Evolutionary conservation across 331 rosid species (phyloP), one percentile per base, ranked within the genome.

Genomic region (Arachis monticola): DNA sequence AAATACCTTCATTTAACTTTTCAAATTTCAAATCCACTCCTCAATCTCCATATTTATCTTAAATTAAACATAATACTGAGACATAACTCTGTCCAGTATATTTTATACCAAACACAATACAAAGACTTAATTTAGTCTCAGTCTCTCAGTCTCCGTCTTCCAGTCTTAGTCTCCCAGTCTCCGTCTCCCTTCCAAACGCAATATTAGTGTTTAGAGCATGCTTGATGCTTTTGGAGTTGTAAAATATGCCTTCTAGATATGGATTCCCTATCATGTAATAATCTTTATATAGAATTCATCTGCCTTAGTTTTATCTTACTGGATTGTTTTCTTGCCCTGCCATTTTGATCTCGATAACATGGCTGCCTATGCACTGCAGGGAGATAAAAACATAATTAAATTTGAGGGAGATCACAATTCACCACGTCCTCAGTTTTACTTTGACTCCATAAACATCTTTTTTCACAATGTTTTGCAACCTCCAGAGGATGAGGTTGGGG

Each of bases 321-420:
- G 6, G 2, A 46, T 64, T 5, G 5, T 60, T 68, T 80, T 41
- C 42, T 63, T 68, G 14, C 32, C 63, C 40, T 44, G 46, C 42
- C 61, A 46, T 56, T 52, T 69, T 50, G 48, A 52, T 69, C 42
- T 47, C 45, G 41, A 58, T 46, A 58, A 63, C 56, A 60, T 67
- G 69, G 31, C 53, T 68, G 70, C 81, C 45, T 42, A 17, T 62
- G 80, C 70, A 82, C 81, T 76, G 76, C 89, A 94, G 99, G 99
- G 99, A 72, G 99, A 94, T 83, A 92, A 94, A 86, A 94, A 92
- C 79, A 85, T 94, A 66, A 94, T 94, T 83, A 92, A 90, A 86
- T 94, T 94, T 77, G 99, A 94, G 68, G 99, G 99, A 58, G 99
- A 94, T 80, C 99, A 94, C 90, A 94, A 94, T 80, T 94, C 99